These are phyloP conservation scores for Imleria badia DNA, from an alignment of 768 basidiomycete genomes.

Conservation along the genomic window DNA sequence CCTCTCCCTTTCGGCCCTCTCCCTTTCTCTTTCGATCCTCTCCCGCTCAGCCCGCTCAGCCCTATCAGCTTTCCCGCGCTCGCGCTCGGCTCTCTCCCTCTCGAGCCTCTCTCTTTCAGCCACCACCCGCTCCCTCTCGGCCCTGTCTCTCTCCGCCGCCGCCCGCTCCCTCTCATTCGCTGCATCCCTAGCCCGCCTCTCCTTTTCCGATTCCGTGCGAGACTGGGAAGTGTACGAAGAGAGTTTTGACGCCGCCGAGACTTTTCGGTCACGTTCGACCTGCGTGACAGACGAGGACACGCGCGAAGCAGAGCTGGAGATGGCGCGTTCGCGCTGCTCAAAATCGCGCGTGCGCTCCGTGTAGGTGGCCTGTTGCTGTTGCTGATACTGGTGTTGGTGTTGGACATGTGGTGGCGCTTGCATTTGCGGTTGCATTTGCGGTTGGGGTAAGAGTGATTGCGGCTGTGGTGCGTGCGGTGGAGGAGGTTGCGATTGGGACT, in stretches of 20 bases:
- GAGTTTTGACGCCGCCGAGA: conserved; percentile 25
- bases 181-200: conserved; percentile 24
- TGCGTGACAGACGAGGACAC: conserved; percentile 20
- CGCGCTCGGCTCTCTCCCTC: conserved; percentile 9
- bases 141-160: conserved; percentile 12
- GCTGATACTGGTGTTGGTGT: not conserved
- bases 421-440: not conserved
- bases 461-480: not conserved
- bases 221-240: conserved; percentile 31
- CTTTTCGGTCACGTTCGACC: conserved; percentile 28
- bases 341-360: conserved; percentile 26
- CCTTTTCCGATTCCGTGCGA: conserved; percentile 23
- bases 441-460: not conserved
- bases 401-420: not conserved
- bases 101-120: conserved; percentile 16
- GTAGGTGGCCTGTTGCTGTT: conserved; percentile 19
- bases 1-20: conserved; percentile 2
- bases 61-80: not conserved
- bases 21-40: conserved; percentile 4
- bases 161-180: conserved; percentile 18
- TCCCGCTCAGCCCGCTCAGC: conserved; percentile 12
- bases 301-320: conserved; percentile 27
- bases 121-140: conserved; percentile 12
- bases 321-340: conserved; percentile 26
- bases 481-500: conserved; percentile 3